Base-by-base conservation (phyloP, 164 flowering plant genomes). In the Sedum album region DNA sequence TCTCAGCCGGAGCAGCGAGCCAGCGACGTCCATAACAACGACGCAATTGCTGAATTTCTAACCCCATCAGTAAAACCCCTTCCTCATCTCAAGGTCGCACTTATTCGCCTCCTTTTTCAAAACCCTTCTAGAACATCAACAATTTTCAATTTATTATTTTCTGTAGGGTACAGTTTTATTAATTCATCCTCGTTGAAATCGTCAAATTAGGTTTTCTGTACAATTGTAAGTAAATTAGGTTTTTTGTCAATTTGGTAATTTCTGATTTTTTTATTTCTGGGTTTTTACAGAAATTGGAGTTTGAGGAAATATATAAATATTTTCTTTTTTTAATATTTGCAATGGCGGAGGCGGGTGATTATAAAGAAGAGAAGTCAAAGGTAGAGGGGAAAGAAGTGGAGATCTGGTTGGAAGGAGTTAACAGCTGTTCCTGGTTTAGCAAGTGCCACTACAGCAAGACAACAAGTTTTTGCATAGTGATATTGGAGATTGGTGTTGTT, bases 321-420 rank as follows among this genome's bases (percentile, higher is more conserved):
- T 25, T 26, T 21, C 2, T 26, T 26, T 26, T 28, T 28, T 11
- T 28, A 35, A 35, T 35, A 35, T 57, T 57, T 28, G 31, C 33
- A 57, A 57, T 57, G 62, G 33, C 28, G 26, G 28, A 28, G 62
- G 62, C 62, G 62, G 62, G 62, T 57, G 15, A 57, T 57, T 57
- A 57, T 57, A 57, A 57, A 57, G 33, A 1, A 15, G 62, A 26
- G 62, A 57, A 57, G 62, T 57, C 62, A 57, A 57, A 57, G 62
- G 17, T 57, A 57, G 62, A 57, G 62, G 62, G 33, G 62, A 28
- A 28, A 28, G 20, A 33, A 57, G n/a, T 26, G 62, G 28, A 51
- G 57, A 23, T 51, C 57, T 10, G 13, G 28, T 51, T 51, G 57
- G 31, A 33, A 57, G 62, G 62, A 28, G 61, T 25, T 55, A 3